Evolutionary conservation across 495 filamentous ascomycete genomes (phyloP), one percentile per base, ranked within the genome.

Genomic region (Aspergillus leporis): DNA sequence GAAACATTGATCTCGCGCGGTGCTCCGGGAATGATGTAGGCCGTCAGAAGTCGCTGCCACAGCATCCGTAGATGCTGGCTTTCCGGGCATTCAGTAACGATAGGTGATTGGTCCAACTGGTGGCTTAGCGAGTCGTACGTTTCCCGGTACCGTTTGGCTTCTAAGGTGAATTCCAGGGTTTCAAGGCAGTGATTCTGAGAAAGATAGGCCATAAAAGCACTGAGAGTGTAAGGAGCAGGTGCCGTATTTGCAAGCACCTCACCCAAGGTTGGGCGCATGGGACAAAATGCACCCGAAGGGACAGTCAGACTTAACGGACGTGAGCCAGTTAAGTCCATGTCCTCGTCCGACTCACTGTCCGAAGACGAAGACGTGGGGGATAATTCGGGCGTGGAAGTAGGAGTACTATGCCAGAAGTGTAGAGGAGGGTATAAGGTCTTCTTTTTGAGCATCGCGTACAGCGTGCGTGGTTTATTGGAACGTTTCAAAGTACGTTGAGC

Each of bases 111-210:
- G 9, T 69, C 74, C 14, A 79, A 68, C 47, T 78, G 73, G 51
- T 63, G 66, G 59, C 82, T 61, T 60, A 89, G 74, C 14, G 84
- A 76, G 31, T 80, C 69, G 68, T 93, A 92, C 55, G 89, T 85
- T 55, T 90, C 83, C 49, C 83, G 81, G 74, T 99, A 99, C n/a
- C 92, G 87, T 52, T 89, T 87, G 50, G 94, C 90, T 70, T 97
- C 94, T 83, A 97, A 84, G 45, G 94, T 97, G 76, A 99, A 99
- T 67, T 99, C 95, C 47, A 99, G 76, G 7, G 91, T 99, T 73
- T 99, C 95, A 45, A 98, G 75, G 67, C 95, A 99, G 73, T 98
- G 95, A 62, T 98, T 98, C 65, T 97, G 93, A 2, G 95, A 97
- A 23, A 98, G 84, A 69, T 94, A 99, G 52, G 93, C 94, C 84